These are phyloP conservation scores for Oryza meyeriana DNA, from an alignment of 176 grass and related monocot genomes.

Conservation along the genomic window DNA sequence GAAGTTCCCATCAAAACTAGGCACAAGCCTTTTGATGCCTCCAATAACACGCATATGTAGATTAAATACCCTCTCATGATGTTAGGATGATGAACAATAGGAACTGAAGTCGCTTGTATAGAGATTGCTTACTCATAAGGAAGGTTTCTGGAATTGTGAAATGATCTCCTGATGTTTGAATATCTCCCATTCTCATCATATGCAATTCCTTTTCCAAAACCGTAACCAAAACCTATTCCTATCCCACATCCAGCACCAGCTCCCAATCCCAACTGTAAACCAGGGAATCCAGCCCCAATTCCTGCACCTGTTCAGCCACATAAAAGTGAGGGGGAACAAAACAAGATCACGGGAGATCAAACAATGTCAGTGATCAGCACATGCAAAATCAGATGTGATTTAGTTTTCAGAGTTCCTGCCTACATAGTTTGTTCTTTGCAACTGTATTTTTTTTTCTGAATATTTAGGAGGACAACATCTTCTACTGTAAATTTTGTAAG, in stretches of 20 bases:
- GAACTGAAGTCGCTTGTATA: constrained; percentile 3
- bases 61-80: not conserved
- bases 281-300: constrained; percentile 81
- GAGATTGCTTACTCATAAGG: constrained; percentile 63
- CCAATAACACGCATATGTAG: not conserved
- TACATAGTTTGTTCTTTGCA: constrained; percentile 6
- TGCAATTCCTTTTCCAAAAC: constrained; percentile 78
- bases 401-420: not conserved
- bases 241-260: constrained; percentile 84
- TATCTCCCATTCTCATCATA: constrained; percentile 73
- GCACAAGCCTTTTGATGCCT: not conserved
- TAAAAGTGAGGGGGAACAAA: constrained; percentile 17
- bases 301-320: constrained; percentile 59
- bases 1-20: not conserved
- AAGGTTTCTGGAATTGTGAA: constrained; percentile 43
- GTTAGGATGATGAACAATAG: not conserved
- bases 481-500: not conserved
- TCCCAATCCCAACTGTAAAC: constrained; percentile 77
- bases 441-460: not conserved
- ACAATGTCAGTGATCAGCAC: not conserved
- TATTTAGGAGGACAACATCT: not conserved
- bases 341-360: not conserved
- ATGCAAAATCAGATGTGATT: not conserved
- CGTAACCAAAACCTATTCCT: constrained; percentile 90
- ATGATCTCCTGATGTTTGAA: constrained; percentile 75